Base-by-base conservation (phyloP, 2,329 filamentous ascomycete genomes). In the Pestalotiopsis sp. region DNA sequence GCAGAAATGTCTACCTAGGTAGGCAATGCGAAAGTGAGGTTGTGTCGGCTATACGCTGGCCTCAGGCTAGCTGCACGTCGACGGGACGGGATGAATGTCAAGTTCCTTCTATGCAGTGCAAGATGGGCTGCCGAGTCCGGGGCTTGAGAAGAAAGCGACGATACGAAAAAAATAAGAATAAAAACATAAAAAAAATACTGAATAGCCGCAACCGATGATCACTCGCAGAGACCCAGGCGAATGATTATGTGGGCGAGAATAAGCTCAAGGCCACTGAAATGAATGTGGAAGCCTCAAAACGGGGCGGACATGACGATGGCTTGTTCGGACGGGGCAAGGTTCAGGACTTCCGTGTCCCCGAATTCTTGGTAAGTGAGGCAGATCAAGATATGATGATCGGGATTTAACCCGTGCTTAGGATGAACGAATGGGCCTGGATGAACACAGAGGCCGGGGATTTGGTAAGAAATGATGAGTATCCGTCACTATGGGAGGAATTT, bases 211-310 rank as follows among this genome's bases (percentile, higher is more conserved):
- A 20, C 45, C 45, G 45, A 52, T 9, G 45, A 52, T 52, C 45
- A 9, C 45, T 52, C 17, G 17, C 17, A 52, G 45, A 17, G 17
- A 52, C 17, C 17, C 4, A 52, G 45, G 20, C 45, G 45, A 52
- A 52, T 52, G 45, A 52, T 52, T n/a, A 9, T 52, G 20, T 23
- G 57, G 57, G 25, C 57, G 12, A 13, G 57, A 59, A 59, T 36
- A 62, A 20, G 31, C 27, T 39, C 59, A 41, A 39, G 11, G 27
- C 11, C 25, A 20, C 7, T 62, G 25, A 62, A 62, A 62, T 62
- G 59, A 62, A 36, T 41, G 59, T 62, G 59, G 57, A 20, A 62
- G 59, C 59, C 59, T 62, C 59, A 39, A 41, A 20, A 41, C 20
- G 45, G 45, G 45, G 45, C 45, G 17, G 9, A 52, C 45, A 52